These are phyloP conservation scores for Blastocrithidia nonstop DNA, from an alignment of 208 protist species.

Conservation along the genomic window DNA sequence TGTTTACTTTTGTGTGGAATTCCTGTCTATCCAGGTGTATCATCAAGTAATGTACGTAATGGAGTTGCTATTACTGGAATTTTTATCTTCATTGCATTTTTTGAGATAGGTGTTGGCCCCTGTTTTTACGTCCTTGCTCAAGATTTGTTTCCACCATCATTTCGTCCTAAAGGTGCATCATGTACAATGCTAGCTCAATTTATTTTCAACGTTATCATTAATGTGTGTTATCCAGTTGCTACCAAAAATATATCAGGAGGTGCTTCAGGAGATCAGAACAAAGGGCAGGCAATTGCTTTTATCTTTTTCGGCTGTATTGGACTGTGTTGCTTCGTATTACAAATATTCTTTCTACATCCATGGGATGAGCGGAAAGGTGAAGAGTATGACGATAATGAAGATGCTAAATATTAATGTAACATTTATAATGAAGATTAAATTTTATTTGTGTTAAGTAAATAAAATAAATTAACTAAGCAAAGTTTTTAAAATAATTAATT, in stretches of 20 bases:
- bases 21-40: constrained; percentile 65
- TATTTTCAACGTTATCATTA: constrained; percentile 82
- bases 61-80: constrained; percentile 64
- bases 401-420: not conserved
- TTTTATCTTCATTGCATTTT: constrained; percentile 58
- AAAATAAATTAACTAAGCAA: too few relatives aligned
- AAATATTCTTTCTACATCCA: constrained; percentile 62
- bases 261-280: constrained; percentile 63
- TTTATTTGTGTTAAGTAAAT: too few relatives aligned
- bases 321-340: constrained; percentile 45
- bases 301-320: constrained; percentile 71
- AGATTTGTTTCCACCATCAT: constrained; percentile 68
- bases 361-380: constrained; percentile 29
- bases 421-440: too few relatives aligned
- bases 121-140: constrained; percentile 74
- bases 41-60: constrained; percentile 24
- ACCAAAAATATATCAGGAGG: constrained; percentile 67
- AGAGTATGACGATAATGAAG: not conserved
- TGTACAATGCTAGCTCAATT: constrained; percentile 57
- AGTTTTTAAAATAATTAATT: too few relatives aligned
- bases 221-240: constrained; percentile 70
- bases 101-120: constrained; percentile 61
- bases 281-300: constrained; percentile 72
- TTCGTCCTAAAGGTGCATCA: constrained; percentile 54
- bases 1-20: constrained; percentile 70